Evolutionary conservation across 257 asterid genomes (phyloP), one percentile per base, ranked within the genome.

Genomic region (Datura wrightii): DNA sequence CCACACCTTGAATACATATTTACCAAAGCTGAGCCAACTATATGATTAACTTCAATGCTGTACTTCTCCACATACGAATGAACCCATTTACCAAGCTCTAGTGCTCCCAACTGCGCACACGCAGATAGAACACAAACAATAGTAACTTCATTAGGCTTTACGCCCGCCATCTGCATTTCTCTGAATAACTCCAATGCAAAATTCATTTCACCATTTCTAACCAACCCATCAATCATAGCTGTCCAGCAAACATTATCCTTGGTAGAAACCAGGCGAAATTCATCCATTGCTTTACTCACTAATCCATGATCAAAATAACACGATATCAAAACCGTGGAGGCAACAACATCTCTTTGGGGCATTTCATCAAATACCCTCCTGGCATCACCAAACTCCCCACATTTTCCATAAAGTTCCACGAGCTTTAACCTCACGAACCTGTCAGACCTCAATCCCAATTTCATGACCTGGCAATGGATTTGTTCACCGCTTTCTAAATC

Each of bases 191-290:
- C 91, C 90, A 92, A 83, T 2, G 97, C 92, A 85, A 80, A 85
- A 44, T 46, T 88, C 89, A 86, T 87, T 82, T 92, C 90, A n/a
- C 91, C 92, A 34, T 89, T 92, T 70, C 84, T 82, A 34, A 92
- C 93, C 71, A 92, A 91, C 87, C 95, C 97, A 83, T 90, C 92
- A 56, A 92, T 92, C 92, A 92, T 79, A 5, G 91, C 89, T 2
- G 94, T 91, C 92, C 92, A 92, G 66, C 92, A 91, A 86, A 93
- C 93, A n/a, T 89, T 89, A 83, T 92, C 96, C 87, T 87, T 89
- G 8, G 10, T 85, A 16, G 53, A 76, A 63, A 85, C 86, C 76
- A 54, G 15, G n/a, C 83, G 85, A 76, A 90, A 91, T 9, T 83
- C 85, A 56, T 36, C 86, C 39, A 80, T 85, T 52, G 93, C 95